These are phyloP conservation scores for Rhodosporidiobolus odoratus DNA, from an alignment of 768 basidiomycete genomes.

Conservation along the genomic window DNA sequence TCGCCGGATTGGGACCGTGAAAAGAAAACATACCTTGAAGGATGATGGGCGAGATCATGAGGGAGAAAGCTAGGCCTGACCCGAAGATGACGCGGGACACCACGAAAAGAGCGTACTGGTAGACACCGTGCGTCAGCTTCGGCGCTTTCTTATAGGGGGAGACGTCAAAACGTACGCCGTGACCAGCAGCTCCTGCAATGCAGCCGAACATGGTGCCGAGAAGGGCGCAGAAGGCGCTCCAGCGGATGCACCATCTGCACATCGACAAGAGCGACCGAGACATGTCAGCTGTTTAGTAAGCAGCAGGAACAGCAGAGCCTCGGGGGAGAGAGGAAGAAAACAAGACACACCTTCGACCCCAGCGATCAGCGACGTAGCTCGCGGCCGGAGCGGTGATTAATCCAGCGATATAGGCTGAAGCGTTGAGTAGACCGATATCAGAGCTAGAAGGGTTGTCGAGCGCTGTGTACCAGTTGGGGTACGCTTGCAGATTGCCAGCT, in stretches of 20 bases:
- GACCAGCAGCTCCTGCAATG: not conserved
- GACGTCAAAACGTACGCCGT: slow-evolving; percentile 4
- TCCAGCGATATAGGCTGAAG: slow-evolving; percentile 7
- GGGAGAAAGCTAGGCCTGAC: not conserved
- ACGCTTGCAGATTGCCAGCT: slow-evolving; percentile 6
- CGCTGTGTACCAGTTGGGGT: not conserved
- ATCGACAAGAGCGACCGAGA: too few relatives aligned
- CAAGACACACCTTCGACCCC: not conserved
- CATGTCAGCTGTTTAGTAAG: too few relatives aligned
- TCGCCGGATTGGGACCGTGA: too few relatives aligned
- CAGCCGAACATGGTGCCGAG: slow-evolving; percentile 3
- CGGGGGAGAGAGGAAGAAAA: not conserved
- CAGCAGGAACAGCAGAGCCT: not conserved
- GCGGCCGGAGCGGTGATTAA: slow-evolving; percentile 11
- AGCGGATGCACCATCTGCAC: slow-evolving; percentile 1
- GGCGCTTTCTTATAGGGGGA: not conserved
- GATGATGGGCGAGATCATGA: slow-evolving; percentile 7
- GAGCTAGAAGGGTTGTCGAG: not conserved
- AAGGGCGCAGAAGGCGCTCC: not conserved
- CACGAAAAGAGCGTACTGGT: slow-evolving; percentile 7
- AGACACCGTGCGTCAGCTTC: not conserved
- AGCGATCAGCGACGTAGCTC: slow-evolving; percentile 11
- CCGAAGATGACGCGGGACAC: slow-evolving; percentile 6
- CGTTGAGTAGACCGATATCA: slow-evolving; percentile 9
- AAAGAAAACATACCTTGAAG: slow-evolving; percentile 5